Evolutionary conservation across 2,329 filamentous ascomycete species (phyloP).

Genomic region (Ceratocystis ficicola): DNA sequence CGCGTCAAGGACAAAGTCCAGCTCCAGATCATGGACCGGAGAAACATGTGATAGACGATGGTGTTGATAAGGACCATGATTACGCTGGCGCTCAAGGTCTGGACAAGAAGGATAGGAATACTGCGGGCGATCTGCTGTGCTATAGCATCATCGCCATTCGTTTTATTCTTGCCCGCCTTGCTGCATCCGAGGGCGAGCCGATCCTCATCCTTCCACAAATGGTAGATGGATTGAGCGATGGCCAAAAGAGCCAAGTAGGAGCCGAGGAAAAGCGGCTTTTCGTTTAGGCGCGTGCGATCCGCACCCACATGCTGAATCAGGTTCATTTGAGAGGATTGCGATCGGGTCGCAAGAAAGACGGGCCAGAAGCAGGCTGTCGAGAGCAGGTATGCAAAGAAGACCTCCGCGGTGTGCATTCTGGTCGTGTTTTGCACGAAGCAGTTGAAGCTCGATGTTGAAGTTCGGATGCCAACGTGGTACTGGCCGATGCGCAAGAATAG

Average conservation of each 20-base stretch:
- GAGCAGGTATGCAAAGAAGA: slow-evolving; percentile 60
- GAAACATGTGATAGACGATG: slow-evolving; percentile 48
- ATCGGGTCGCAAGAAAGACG: slow-evolving; percentile 63
- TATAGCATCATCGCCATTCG: slow-evolving; percentile 18
- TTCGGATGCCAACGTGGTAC: slow-evolving; percentile 62
- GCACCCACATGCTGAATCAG: slow-evolving; percentile 61
- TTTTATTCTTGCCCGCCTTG: slow-evolving; percentile 23
- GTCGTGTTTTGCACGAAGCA: slow-evolving; percentile 49
- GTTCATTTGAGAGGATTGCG: slow-evolving; percentile 48
- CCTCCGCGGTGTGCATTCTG: slow-evolving; percentile 52
- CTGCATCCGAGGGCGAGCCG: slow-evolving; percentile 37
- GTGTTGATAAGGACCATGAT: slow-evolving; percentile 36
- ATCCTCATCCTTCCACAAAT: slow-evolving; percentile 65
- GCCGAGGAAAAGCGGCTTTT: slow-evolving; percentile 71
- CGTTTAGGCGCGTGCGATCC: slow-evolving; percentile 69
- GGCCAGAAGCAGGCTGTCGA: slow-evolving; percentile 72
- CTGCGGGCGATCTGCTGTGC: slow-evolving; percentile 15
- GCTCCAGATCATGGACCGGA: slow-evolving; percentile 55
- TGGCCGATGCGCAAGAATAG: slow-evolving; percentile 79
- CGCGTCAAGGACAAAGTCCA: slow-evolving; percentile 59
- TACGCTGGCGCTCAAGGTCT: slow-evolving; percentile 33
- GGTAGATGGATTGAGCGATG: slow-evolving; percentile 53
- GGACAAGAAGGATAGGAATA: slow-evolving; percentile 18
- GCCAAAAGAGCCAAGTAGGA: slow-evolving; percentile 58
- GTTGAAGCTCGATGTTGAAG: slow-evolving; percentile 54